Evolutionary conservation across 2,329 filamentous ascomycete species (phyloP), one percentile per base, ranked within the genome.

Genomic region (Curvularia lunata): DNA sequence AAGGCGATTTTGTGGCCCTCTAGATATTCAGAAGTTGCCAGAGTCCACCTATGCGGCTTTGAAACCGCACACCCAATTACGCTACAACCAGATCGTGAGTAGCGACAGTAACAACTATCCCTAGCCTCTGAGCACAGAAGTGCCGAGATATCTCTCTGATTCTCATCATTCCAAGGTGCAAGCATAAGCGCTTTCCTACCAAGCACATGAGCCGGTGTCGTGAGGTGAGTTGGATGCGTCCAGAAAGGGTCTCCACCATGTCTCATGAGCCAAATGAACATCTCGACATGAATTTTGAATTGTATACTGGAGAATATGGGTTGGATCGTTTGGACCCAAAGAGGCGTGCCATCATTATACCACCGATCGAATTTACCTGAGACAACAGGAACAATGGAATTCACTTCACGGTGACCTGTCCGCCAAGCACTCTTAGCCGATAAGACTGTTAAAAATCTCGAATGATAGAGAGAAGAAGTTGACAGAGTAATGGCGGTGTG

Each of bases 231-330:
- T 21, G 43, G 28, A 47, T 47, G 43, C 7, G 23, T 16, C 43
- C 43, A 34, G 6, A 21, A 47, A 34, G 43, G 43, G 12, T 47
- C 43, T 32, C n/a, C 43, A 18, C 43, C 43, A 47, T 47, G 43
- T 34, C n/a, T 16, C 1, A 21, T 16, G 18, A 47, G 28, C 43
- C 43, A 47, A 0, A 3, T 34, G 9, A 47, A 16, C 9, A 13
- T 2, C 27, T 19, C 10, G 16, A 21, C 28, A 30, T 12, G 5
- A 1, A 2, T 4, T 13, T 16, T 4, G 5, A 16, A 25, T 4
- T 13, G 0, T 4, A 7, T 4, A 16, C 1, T 5, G 1, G 9
- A 13, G 19, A 21, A 2, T 10, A 12, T 12, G 1, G 10, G 9
- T 4, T n/a, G 2, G 6, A 25, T 1, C 23, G 13, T 3, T 13